Evolutionary conservation across 2,329 filamentous ascomycete genomes (phyloP).

Genomic region (Colletotrichum eleusines): DNA sequence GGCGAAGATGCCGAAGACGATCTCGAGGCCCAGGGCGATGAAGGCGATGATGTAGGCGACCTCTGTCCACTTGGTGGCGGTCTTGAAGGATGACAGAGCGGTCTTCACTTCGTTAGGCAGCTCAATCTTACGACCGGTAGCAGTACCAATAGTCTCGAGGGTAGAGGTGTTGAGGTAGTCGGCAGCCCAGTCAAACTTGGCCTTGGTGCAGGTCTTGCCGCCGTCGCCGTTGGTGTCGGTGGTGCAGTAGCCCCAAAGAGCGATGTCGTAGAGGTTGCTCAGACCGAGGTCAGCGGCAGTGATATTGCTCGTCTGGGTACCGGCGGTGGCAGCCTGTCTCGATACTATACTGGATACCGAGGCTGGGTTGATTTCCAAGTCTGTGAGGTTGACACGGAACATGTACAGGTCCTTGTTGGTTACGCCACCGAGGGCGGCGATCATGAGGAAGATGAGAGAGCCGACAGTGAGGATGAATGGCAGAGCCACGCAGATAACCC

Average conservation of each 20-base stretch:
- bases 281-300: conserved; percentile 72
- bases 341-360: conserved; percentile 45
- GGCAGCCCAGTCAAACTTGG: conserved; percentile 82
- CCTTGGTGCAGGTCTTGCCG: conserved; percentile 75
- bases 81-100: conserved; percentile 79
- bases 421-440: conserved; percentile 68
- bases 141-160: conserved; percentile 65
- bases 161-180: conserved; percentile 74
- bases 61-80: conserved; percentile 84
- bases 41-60: conserved; percentile 83
- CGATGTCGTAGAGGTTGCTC: conserved; percentile 82
- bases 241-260: conserved; percentile 89
- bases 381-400: conserved; percentile 71
- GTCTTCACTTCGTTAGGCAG: conserved; percentile 76
- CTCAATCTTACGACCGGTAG: conserved; percentile 66
- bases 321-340: conserved; percentile 46
- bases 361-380: conserved; percentile 66
- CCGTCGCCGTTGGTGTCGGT: conserved; percentile 67
- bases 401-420: conserved; percentile 68
- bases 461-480: conserved; percentile 86
- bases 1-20: conserved; percentile 84
- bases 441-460: conserved; percentile 77
- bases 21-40: conserved; percentile 75
- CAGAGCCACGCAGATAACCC: conserved; percentile 87
- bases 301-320: conserved; percentile 58